These are phyloP conservation scores for Ballota nigra DNA, from an alignment of 257 asterid species.

Conservation along the genomic window DNA sequence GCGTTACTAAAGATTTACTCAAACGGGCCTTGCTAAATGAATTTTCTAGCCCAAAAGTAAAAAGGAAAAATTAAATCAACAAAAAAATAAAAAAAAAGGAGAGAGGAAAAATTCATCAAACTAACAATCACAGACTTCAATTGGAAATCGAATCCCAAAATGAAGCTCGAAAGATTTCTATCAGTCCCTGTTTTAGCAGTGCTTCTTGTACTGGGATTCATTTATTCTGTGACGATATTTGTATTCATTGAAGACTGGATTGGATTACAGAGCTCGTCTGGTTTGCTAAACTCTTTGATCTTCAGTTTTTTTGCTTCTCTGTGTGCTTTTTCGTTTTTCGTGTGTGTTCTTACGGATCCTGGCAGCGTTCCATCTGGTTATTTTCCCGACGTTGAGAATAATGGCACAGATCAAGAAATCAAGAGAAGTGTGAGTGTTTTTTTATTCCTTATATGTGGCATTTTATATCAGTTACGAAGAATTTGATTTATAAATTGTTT, in stretches of 20 bases:
- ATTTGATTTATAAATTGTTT: not conserved
- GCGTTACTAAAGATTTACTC: not conserved
- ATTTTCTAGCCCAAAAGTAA: not conserved
- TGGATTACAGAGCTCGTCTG: slow-evolving; percentile 63
- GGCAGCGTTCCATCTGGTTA: slow-evolving; percentile 65
- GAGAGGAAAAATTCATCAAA: not conserved
- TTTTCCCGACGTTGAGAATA: slow-evolving; percentile 51
- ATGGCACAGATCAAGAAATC: slow-evolving; percentile 39
- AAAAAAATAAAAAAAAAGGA: not conserved
- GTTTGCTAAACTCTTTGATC: slow-evolving; percentile 55
- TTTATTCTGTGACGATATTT: slow-evolving; percentile 71
- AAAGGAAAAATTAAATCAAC: not conserved
- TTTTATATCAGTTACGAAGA: not conserved
- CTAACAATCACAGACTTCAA: not conserved
- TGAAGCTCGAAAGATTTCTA: slow-evolving; percentile 56
- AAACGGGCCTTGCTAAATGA: not conserved
- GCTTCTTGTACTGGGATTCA: slow-evolving; percentile 46
- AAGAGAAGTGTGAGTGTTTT: slow-evolving; percentile 43
- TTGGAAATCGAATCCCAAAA: slow-evolving; percentile 22
- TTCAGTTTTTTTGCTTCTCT: slow-evolving; percentile 51
- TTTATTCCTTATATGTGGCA: not conserved
- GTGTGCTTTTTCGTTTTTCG: slow-evolving; percentile 41
- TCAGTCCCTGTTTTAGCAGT: slow-evolving; percentile 61
- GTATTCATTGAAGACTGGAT: slow-evolving; percentile 61
- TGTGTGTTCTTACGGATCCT: slow-evolving; percentile 59